Evolutionary conservation across 257 asterid species (phyloP).

Genomic region (Thymus quinquecostatus): DNA sequence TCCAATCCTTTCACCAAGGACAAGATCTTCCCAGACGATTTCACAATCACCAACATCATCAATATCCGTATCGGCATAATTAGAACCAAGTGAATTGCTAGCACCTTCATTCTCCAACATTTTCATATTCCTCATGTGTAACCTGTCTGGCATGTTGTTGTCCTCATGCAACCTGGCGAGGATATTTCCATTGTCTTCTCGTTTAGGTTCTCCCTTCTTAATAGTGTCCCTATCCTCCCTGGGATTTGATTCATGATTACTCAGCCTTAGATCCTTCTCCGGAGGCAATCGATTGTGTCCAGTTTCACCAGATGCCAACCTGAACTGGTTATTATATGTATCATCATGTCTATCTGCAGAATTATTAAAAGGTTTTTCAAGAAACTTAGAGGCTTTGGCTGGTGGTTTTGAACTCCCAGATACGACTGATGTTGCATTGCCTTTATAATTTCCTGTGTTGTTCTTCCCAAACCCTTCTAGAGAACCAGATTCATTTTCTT

Average conservation of each 20-base stretch:
- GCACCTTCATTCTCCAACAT: conserved; percentile 48
- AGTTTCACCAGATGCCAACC: conserved; percentile 44
- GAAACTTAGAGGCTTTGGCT: conserved; percentile 39
- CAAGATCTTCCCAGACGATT: conserved; percentile 98
- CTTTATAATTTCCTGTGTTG: conserved; percentile 45
- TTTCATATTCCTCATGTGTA: conserved; percentile 37
- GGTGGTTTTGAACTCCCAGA: conserved; percentile 55
- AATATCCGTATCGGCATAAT: conserved; percentile 61
- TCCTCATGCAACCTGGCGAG: conserved; percentile 37
- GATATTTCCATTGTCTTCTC: conserved; percentile 34
- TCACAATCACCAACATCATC: conserved; percentile 98
- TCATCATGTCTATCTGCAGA: conserved; percentile 40
- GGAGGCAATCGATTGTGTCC: conserved; percentile 42
- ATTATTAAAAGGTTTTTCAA: conserved; percentile 40
- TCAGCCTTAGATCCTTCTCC: conserved; percentile 37
- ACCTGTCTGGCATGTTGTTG: conserved; percentile 42
- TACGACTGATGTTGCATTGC: conserved; percentile 48
- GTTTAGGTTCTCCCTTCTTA: conserved; percentile 40
- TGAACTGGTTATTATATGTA: conserved; percentile 34
- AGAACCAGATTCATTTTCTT: conserved; percentile 49
- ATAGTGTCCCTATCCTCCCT: conserved; percentile 36
- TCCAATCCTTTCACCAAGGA: conserved; percentile 95
- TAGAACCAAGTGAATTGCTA: conserved; percentile 47
- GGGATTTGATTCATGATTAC: conserved; percentile 41
- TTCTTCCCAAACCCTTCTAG: conserved; percentile 51